These are phyloP conservation scores for Lachnellula suecica DNA, from an alignment of 2,329 filamentous ascomycete species.

Conservation along the genomic window DNA sequence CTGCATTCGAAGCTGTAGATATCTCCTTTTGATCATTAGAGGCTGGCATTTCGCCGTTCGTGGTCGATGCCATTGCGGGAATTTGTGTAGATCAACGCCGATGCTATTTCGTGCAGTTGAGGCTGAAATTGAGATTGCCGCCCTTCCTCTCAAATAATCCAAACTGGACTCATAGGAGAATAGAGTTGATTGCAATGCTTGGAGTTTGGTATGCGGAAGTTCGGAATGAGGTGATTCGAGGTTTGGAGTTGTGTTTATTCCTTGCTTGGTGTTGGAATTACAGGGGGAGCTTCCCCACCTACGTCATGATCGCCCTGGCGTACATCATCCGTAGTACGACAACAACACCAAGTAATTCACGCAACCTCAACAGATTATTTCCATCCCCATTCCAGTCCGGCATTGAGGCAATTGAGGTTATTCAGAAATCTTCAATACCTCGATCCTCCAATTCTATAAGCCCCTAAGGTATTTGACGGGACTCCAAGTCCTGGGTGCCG, in stretches of 20 bases:
- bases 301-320: neutral
- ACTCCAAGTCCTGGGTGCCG: neutral
- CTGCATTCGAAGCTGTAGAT: neutral
- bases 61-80: neutral
- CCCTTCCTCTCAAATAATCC: neutral
- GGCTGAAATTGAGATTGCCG: too few species aligned
- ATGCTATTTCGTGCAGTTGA: too few species aligned
- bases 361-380: neutral
- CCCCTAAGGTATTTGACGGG: neutral
- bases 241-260: neutral
- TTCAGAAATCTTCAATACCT: too few species aligned
- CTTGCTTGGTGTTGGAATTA: neutral
- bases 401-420: too few species aligned
- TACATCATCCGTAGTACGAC: neutral
- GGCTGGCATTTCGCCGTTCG: neutral
- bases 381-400: neutral
- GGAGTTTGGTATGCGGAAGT: too few species aligned
- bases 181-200: too few species aligned
- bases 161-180: too few species aligned
- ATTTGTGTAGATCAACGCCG: too few species aligned
- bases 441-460: neutral
- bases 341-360: too few species aligned
- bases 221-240: neutral
- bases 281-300: neutral
- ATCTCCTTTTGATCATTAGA: neutral